These are phyloP conservation scores for Terfezia boudieri DNA, from an alignment of 495 filamentous ascomycete genomes.

Conservation along the genomic window DNA sequence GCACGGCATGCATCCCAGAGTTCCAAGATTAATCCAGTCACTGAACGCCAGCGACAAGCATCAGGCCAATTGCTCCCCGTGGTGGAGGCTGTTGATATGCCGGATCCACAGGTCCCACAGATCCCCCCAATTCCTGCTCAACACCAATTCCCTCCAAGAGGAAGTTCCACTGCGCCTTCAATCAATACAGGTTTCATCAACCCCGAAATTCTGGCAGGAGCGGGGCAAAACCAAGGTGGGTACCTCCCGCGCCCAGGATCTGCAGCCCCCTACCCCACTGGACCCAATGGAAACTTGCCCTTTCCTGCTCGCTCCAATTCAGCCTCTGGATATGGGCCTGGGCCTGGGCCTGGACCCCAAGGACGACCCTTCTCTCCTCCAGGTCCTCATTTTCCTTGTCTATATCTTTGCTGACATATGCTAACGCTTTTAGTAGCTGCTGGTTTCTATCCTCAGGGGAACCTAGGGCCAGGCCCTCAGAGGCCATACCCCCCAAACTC, in stretches of 20 bases:
- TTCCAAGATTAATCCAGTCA: slow-evolving; percentile 31
- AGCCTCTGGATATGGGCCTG: slow-evolving; percentile 8
- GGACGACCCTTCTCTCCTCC: slow-evolving; percentile 11
- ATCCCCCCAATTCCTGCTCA: slow-evolving; percentile 19
- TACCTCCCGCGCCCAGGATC: slow-evolving; percentile 13
- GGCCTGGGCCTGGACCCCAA: slow-evolving; percentile 3
- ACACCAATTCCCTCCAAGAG: slow-evolving; percentile 22
- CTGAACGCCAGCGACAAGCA: slow-evolving; percentile 14
- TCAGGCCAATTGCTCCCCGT: slow-evolving; percentile 14
- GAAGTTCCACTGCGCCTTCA: slow-evolving; percentile 33
- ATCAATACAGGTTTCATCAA: slow-evolving; percentile 25
- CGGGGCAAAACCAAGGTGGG: slow-evolving; percentile 6
- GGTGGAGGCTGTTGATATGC: slow-evolving; percentile 37
- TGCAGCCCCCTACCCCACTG: slow-evolving; percentile 11
- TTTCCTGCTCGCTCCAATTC: slow-evolving; percentile 25
- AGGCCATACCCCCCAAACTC: not conserved
- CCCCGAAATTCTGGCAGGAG: slow-evolving; percentile 8
- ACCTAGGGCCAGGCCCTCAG: not conserved
- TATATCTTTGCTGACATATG: not conserved
- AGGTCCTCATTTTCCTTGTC: slow-evolving; percentile 8
- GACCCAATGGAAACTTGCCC: slow-evolving; percentile 20
- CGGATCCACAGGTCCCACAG: slow-evolving; percentile 34
- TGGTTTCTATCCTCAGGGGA: not conserved
- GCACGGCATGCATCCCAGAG: slow-evolving; percentile 77
- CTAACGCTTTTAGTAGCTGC: not conserved